A percentile compares a stretch with the other conserved stretches of the same genome.
Evolutionary conservation across 306 rosid genomes (phyloP).

Genomic region (Cicer yamashitae): DNA sequence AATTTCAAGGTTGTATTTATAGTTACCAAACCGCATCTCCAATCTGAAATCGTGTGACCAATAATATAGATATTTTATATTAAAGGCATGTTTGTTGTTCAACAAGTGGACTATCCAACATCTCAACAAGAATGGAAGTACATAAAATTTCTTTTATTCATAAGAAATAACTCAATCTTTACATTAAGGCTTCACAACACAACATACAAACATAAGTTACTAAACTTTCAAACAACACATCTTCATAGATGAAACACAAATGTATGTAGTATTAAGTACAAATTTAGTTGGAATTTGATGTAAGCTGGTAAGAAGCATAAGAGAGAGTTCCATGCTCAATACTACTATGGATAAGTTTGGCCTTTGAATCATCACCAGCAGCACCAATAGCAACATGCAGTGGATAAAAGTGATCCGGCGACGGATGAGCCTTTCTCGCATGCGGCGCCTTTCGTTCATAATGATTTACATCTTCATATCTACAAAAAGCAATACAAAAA

Average conservation of each 20-base stretch:
- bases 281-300: conserved; percentile 44
- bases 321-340: conserved; percentile 67
- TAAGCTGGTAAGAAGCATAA: conserved; percentile 81
- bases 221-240: conserved; percentile 32
- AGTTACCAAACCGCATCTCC: too few relatives aligned
- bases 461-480: conserved; percentile 79
- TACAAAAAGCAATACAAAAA: conserved; percentile 35
- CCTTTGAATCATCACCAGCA: conserved; percentile 64
- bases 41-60: too few relatives aligned
- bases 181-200: background rate
- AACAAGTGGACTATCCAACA: background rate
- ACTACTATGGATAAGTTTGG: conserved; percentile 69
- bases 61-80: too few relatives aligned
- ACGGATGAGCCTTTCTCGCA: conserved; percentile 79
- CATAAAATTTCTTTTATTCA: conserved; percentile 4
- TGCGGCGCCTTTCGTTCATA: conserved; percentile 72
- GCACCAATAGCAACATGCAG: conserved; percentile 88
- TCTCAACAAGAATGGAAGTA: conserved; percentile 13
- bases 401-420: conserved; percentile 82
- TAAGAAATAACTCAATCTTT: background rate
- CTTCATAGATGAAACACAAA: conserved; percentile 2
- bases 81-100: too few relatives aligned
- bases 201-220: conserved; percentile 21
- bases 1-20: too few relatives aligned
- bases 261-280: background rate